Conservation (phyloP, 371 early-diverging fungal genomes). For the Circinella umbellata region DNA sequence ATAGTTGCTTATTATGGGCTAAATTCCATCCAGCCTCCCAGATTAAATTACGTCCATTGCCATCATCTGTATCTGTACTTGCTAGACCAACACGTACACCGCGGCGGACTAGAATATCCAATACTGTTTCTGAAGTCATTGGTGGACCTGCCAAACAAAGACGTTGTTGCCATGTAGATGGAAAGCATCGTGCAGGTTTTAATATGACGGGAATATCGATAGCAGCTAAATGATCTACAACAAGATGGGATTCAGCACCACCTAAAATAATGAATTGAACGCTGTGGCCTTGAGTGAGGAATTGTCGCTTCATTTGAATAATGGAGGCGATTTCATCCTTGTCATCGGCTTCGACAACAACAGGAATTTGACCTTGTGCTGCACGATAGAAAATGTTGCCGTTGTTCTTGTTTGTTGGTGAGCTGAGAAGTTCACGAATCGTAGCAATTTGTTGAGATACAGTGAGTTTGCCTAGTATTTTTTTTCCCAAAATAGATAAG, state of each 20-base stretch:
- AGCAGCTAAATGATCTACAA: conserved; percentile 63
- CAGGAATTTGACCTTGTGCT: conserved; percentile 67
- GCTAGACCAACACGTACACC: conserved; percentile 70
- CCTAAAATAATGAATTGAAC: conserved; percentile 62
- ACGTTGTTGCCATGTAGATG: conserved; percentile 66
- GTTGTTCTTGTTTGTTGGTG: conserved; percentile 29
- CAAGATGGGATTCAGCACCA: conserved; percentile 76
- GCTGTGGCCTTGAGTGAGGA: conserved; percentile 18
- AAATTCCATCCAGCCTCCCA: conserved; percentile 76
- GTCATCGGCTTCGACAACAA: conserved; percentile 66
- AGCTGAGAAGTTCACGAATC: conserved; percentile 55
- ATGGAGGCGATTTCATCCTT: conserved; percentile 75
- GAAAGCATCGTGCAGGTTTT: conserved; percentile 71
- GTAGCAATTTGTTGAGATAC: conserved; percentile 70
- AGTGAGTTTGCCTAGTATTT: conserved; percentile 26
- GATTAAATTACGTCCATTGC: conserved; percentile 69
- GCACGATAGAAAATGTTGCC: conserved; percentile 48
- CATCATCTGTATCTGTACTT: conserved; percentile 59
- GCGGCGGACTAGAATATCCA: conserved; percentile 60
- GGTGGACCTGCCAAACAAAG: conserved; percentile 66
- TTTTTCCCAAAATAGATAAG: neutral
- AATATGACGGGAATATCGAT: conserved; percentile 68
- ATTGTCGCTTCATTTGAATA: conserved; percentile 57
- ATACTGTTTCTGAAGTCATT: conserved; percentile 54
- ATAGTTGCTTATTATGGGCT: conserved; percentile 38